These are phyloP conservation scores for Nicotiana attenuata DNA, from an alignment of 257 asterid species.

Conservation along the genomic window DNA sequence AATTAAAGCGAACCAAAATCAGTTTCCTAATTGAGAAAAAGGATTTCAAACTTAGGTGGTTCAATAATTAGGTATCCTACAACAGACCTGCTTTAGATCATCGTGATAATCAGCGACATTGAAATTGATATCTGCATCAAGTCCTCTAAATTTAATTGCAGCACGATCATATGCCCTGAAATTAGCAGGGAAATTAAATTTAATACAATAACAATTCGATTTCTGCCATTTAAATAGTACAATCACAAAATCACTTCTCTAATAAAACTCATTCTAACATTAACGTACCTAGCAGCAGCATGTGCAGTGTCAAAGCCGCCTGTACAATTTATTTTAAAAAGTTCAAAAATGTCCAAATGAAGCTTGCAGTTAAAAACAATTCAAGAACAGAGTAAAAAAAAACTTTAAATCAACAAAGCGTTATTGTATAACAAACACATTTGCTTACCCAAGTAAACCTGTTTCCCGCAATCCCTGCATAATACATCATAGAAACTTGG, in stretches of 20 bases:
- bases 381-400: background rate
- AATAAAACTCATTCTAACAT: conserved; percentile 8
- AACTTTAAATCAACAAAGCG: conserved; percentile 6
- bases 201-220: background rate
- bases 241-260: background rate
- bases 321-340: conserved; percentile 19
- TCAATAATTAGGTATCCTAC: background rate
- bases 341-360: background rate
- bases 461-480: conserved; percentile 96
- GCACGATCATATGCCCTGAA: conserved; percentile 96
- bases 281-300: conserved; percentile 83
- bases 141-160: conserved; percentile 88
- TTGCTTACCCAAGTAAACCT: conserved; percentile 79
- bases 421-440: background rate
- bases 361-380: background rate
- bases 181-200: conserved; percentile 13
- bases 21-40: background rate
- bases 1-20: background rate
- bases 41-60: background rate
- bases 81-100: conserved; percentile 68
- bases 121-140: conserved; percentile 91
- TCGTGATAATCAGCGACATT: conserved; percentile 65
- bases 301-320: conserved; percentile 99
- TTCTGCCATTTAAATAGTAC: background rate
- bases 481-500: background rate